phyloP scores from a whole-genome alignment of 352 stramenopile genomes.

The Elongisporangium anandrum region DNA sequence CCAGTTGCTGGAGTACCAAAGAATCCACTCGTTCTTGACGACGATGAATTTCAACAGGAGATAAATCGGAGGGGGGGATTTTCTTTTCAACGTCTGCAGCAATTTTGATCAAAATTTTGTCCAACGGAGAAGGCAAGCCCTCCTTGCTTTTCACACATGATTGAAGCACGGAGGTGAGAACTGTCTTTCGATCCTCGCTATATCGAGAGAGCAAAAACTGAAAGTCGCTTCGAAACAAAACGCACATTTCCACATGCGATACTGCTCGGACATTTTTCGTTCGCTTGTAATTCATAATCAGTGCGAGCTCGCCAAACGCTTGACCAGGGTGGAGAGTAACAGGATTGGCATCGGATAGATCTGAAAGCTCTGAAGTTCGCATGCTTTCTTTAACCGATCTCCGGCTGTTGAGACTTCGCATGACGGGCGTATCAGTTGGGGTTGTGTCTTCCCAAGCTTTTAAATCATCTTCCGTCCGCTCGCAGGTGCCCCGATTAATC shows the following conservation, averaged over 20 bases:
- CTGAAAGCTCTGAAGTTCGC: background rate
- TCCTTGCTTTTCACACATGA: background rate
- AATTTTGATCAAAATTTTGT: background rate
- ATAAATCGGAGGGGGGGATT: background rate
- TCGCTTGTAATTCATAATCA: conserved; percentile 43
- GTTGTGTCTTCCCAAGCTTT: background rate
- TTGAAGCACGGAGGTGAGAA: background rate
- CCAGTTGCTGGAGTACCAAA: background rate
- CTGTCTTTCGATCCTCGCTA: conserved; percentile 16
- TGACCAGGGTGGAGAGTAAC: conserved; percentile 11
- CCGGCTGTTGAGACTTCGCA: background rate
- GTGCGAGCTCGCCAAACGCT: conserved; percentile 45
- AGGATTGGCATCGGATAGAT: background rate
- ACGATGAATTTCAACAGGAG: background rate
- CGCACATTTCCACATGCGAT: conserved; percentile 45
- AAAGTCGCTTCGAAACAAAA: conserved; percentile 27
- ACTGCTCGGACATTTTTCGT: conserved; percentile 34
- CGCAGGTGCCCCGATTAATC: conserved; percentile 27
- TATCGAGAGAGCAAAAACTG: conserved; percentile 28
- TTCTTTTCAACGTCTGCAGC: background rate
- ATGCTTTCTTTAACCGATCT: background rate
- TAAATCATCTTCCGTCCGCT: conserved; percentile 3
- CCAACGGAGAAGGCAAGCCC: background rate
- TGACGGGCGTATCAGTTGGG: background rate
- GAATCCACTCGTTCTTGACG: background rate